phyloP scores from a whole-genome alignment of 352 stramenopile species.

The Phytophthora nicotianae region DNA sequence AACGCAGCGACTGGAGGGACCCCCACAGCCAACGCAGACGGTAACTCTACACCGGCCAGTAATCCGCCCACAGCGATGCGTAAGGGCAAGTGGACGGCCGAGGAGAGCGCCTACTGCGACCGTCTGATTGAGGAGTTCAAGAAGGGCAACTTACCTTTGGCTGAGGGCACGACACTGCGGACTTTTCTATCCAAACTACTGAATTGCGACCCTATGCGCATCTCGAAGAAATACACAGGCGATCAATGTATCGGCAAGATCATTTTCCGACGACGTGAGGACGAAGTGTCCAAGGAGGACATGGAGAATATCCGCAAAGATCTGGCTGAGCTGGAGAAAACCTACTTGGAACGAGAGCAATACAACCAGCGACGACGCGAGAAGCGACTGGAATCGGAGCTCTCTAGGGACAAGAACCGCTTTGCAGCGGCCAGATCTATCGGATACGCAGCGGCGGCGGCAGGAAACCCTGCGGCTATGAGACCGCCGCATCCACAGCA shows the following conservation, averaged over 20 bases:
- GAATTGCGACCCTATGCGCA: slow-evolving; percentile 99
- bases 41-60: slow-evolving; percentile 2
- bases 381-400: slow-evolving; percentile 83
- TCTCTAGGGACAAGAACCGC: slow-evolving; percentile 74
- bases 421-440: slow-evolving; percentile 52
- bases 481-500: slow-evolving; percentile 24
- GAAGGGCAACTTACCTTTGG: slow-evolving; percentile 95
- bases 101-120: slow-evolving; percentile 98
- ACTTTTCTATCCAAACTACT: slow-evolving; percentile 98
- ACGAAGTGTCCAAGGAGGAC: slow-evolving; percentile 80
- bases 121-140: slow-evolving; percentile 98
- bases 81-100: slow-evolving; percentile 96
- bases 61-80: slow-evolving; percentile 59
- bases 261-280: slow-evolving; percentile 72
- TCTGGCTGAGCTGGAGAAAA: slow-evolving; percentile 92
- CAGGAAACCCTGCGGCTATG: slow-evolving; percentile 14
- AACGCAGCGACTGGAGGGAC: slow-evolving; percentile 13
- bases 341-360: slow-evolving; percentile 95
- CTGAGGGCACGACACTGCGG: slow-evolving; percentile 96
- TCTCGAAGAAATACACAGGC: slow-evolving; percentile 99
- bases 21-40: not conserved
- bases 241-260: slow-evolving; percentile 98
- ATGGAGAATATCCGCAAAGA: slow-evolving; percentile 80
- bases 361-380: slow-evolving; percentile 93
- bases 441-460: slow-evolving; percentile 31